Base-by-base conservation (phyloP, 352 stramenopile genomes). In the Elongisporangium undulatum region DNA sequence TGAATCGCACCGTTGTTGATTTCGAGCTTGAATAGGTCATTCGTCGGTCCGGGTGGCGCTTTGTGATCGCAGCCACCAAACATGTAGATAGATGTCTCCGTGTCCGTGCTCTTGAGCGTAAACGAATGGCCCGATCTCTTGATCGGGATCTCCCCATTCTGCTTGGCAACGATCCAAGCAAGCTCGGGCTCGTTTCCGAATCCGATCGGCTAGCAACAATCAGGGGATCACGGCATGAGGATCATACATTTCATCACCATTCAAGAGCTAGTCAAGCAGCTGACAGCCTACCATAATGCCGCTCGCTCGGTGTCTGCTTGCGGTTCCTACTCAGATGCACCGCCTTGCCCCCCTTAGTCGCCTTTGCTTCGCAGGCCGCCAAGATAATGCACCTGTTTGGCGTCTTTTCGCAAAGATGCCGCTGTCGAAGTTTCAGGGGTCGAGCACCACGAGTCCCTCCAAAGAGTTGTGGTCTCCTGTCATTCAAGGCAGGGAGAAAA, bases 101-200 rank as follows among this genome's bases (percentile, higher is more conserved):
- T 71, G 10, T 90, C 84, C 0, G 77, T 78, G 57, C 69, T 88
- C 56, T 89, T 87, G 39, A 98, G 70, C 10, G 94, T 98, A 67
- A 99, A 97, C 20, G 92, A 96, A 69, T 99, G 95, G 7, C 96
- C 94, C 1, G 94, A 99, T 49, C 95, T 81, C 69, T 98, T 98
- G 6, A 95, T 83, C 10, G 96, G 96, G 19, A 97, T 76, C 45
- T 98, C 93, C 38, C 95, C 96, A 53, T 77, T 87, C 66, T 97
- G 97, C 59, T 94, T 96, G 48, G 89, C 89, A 39, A 74, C 70
- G 51, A 86, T 69, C 95, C 96, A 98, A 21, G 68, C 63, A 63
- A 98, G 83, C 72, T 98, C 88, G 2, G 92, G 87, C 60, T 94
- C 83, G 61, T 74, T 85, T 61, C 84, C 86, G 61, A 81, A 95